Evolutionary conservation across 2,329 filamentous ascomycete genomes (phyloP).

Genomic region (Ophiocordyceps robertsii): DNA sequence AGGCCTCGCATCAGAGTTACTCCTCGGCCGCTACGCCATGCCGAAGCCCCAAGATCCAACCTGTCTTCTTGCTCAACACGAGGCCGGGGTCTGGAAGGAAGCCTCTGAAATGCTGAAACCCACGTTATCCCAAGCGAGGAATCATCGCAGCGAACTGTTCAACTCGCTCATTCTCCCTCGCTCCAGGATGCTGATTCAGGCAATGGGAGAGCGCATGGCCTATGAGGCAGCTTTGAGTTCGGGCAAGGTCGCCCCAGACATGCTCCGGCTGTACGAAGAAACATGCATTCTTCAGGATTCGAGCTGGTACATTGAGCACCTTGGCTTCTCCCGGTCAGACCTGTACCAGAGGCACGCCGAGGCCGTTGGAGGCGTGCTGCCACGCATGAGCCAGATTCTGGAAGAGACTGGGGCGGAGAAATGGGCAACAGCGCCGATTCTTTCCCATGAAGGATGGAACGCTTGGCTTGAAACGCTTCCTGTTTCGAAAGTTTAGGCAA

Average conservation of each 20-base stretch:
- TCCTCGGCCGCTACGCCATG: slow-evolving; percentile 10
- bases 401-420: not conserved
- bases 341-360: not conserved
- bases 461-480: not conserved
- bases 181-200: slow-evolving; percentile 10
- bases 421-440: slow-evolving; percentile 1
- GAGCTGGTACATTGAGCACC: slow-evolving; percentile 6
- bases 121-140: not conserved
- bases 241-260: not conserved
- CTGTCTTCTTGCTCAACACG: slow-evolving; percentile 9
- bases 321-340: not conserved
- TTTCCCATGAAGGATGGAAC: not conserved
- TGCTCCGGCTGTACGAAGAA: slow-evolving; percentile 4
- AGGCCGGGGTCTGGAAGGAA: slow-evolving; percentile 10
- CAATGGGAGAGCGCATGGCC: slow-evolving; percentile 14
- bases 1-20: slow-evolving; percentile 9
- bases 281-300: slow-evolving; percentile 5
- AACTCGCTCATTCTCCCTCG: slow-evolving; percentile 12
- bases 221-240: slow-evolving; percentile 10
- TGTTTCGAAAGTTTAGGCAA: too few species aligned
- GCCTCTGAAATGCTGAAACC: slow-evolving; percentile 4
- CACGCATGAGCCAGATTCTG: not conserved
- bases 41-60: slow-evolving; percentile 5
- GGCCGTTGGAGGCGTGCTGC: not conserved
- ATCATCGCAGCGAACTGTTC: slow-evolving; percentile 7